Conservation (phyloP, 148 eudicot species). For the Persicaria maculosa region DNA sequence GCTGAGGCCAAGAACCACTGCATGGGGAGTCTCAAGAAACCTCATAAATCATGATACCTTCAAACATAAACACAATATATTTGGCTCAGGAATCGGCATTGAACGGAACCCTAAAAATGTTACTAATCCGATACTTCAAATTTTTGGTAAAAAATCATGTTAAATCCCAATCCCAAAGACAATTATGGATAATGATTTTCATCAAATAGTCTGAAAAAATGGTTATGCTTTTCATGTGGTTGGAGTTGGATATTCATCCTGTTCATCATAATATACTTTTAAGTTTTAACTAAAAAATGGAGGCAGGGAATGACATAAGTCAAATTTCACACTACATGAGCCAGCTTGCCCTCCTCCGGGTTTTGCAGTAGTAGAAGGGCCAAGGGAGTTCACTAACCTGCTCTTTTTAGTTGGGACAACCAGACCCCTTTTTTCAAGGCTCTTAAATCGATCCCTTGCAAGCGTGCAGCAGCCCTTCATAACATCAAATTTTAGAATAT, state of each 20-base stretch:
- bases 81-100: neutral
- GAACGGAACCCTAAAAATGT: no score
- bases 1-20: neutral
- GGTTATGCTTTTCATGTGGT: neutral
- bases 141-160: neutral
- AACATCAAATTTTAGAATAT: slow-evolving; percentile 1
- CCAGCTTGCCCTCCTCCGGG: neutral
- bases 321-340: neutral
- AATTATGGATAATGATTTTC: neutral
- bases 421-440: slow-evolving; percentile 92
- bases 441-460: slow-evolving; percentile 85
- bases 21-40: neutral
- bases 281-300: neutral
- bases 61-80: neutral
- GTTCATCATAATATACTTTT: no score
- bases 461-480: slow-evolving; percentile 83
- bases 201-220: neutral
- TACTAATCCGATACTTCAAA: neutral
- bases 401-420: slow-evolving; percentile 59
- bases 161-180: no score
- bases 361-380: no score
- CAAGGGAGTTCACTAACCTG: slow-evolving; percentile 40
- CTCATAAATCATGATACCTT: neutral
- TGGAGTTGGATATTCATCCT: neutral
- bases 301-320: neutral